A percentile compares a stretch with the other conserved stretches of the same genome.
Evolutionary conservation across 441 rosid species (phyloP).

Genomic region (Syzygium malaccense): DNA sequence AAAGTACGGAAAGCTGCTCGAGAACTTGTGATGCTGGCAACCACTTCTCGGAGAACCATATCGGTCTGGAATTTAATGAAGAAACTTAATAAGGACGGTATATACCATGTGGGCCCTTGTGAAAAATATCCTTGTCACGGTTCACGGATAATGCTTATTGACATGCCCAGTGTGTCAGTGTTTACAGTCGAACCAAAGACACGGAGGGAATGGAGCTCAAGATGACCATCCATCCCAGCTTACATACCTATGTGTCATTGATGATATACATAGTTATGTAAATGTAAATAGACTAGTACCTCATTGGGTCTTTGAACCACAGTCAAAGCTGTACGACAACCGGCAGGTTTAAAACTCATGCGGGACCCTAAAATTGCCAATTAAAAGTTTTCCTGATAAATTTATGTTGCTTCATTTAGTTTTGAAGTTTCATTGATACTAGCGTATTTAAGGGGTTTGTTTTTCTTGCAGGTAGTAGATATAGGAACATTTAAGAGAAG

Average conservation of each 20-base stretch:
- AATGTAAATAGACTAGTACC: not conserved
- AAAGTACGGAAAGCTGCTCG: not conserved
- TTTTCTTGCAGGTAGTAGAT: conserved; percentile 5
- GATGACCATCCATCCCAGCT: not conserved
- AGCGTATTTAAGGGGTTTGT: not conserved
- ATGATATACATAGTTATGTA: not conserved
- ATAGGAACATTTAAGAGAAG: conserved; percentile 39
- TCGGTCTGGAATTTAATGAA: no score
- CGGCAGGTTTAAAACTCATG: not conserved
- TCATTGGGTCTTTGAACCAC: not conserved
- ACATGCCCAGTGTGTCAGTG: not conserved
- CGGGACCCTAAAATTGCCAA: not conserved
- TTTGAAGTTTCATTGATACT: not conserved
- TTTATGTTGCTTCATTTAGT: not conserved
- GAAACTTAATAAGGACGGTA: not conserved
- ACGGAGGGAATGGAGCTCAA: not conserved
- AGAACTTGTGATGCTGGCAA: not conserved
- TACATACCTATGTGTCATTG: not conserved
- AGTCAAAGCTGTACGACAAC: not conserved
- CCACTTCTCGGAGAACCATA: not conserved
- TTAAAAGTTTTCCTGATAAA: not conserved
- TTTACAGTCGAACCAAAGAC: not conserved
- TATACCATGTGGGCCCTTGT: not conserved
- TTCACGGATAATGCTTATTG: not conserved
- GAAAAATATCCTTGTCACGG: not conserved